Conservation (phyloP, 176 grass and related monocot genomes). For the Leersia perrieri region DNA sequence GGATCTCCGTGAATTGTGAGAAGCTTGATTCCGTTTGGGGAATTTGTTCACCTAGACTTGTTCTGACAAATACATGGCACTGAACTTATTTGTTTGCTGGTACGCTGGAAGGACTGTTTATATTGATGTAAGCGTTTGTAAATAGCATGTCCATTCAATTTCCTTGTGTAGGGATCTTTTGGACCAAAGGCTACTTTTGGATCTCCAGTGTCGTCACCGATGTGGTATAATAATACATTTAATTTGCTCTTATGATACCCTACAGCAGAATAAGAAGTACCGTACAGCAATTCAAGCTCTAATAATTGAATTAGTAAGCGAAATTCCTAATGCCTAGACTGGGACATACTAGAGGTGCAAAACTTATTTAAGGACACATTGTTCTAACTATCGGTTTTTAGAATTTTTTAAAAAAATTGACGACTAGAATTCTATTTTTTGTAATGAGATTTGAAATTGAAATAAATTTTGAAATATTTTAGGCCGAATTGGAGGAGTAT, state of each 20-base stretch:
- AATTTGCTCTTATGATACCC: neutral
- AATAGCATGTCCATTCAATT: neutral
- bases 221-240: neutral
- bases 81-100: neutral
- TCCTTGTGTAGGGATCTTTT: slow-evolving; percentile 11
- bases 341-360: too few species aligned
- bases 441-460: too few species aligned
- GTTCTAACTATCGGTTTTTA: too few species aligned
- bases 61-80: neutral
- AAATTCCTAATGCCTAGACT: too few species aligned
- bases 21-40: neutral
- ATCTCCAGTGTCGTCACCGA: neutral
- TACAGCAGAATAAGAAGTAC: neutral
- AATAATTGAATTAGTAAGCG: too few species aligned
- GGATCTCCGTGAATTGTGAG: slow-evolving; percentile 67
- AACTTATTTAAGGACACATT: too few species aligned
- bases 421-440: too few species aligned
- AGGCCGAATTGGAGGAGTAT: too few species aligned
- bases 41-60: neutral
- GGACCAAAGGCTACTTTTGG: neutral
- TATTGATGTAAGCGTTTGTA: neutral
- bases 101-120: neutral
- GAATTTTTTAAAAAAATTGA: too few species aligned
- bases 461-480: too few species aligned
- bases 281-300: too few species aligned